Base-by-base conservation (phyloP, 1,284 basidiomycete species). In the Vanrija sp. region DNA sequence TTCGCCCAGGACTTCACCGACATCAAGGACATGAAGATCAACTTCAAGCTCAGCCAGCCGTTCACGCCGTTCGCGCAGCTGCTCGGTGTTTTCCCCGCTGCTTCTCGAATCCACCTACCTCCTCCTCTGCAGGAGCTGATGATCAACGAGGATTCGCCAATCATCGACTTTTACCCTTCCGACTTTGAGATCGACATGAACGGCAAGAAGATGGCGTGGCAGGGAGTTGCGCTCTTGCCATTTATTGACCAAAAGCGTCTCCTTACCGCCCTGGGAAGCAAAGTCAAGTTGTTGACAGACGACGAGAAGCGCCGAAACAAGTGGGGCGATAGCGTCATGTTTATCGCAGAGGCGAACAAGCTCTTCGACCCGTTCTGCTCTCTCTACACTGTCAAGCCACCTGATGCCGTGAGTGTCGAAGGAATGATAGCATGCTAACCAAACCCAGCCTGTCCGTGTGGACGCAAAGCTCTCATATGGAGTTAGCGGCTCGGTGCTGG, bases 181-280 rank as follows among this genome's bases (percentile, higher is more conserved):
- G 85, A 88, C 18, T 99, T 99, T 74, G 85, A 94, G 65, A 88
- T 98, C 68, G 96, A 99, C 76, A 98, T 99, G 96, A 98, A 98
- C 71, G 96, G 96, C 60, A 98, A 98, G 79, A 92, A 91, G 78
- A 98, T 98, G 94, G 83, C 89, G 1, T 99, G 96, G 96, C 96
- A 99, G 77, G 96, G 96, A 55, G 92, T 99, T 46, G 94, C 94
- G 0, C 80, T 98, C 3, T 79, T 99, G 21, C 94, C 96, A 0
- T 99, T 98, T 79, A 98, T 99, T 63, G 91, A 98, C 70, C 83
- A 88, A 73, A 83, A 83, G 58, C 84, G 94, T 18, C 78, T 98
- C 21, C 78, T 97, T 50, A 84, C 83, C 23, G 91, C 93, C 2
- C 91, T 99, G 85, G 83, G 81, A 16, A 79, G 82, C 25, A 83